Evolutionary conservation across 768 basidiomycete genomes (phyloP), one percentile per base, ranked within the genome.

Genomic region (Collybia sordida): DNA sequence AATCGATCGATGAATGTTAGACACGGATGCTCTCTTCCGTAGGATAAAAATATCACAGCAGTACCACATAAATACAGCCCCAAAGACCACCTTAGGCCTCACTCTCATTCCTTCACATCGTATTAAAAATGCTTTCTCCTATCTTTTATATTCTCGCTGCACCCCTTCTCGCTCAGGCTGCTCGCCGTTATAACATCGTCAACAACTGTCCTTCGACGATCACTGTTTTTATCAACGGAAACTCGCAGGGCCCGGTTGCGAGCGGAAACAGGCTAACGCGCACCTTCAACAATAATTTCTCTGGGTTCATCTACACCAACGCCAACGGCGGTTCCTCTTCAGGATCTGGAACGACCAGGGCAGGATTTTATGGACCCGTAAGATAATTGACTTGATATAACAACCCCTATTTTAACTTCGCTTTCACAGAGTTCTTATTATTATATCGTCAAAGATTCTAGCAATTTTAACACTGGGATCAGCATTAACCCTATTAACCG

Each of bases 151-250:
- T 31, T 12, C 31, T 31, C 31, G 31, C 31, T 11, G 31, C 31
- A 11, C 31, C 31, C 14, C 31, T 31, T 14, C 31, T 31, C 31
- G 31, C 11, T 31, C 36, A 38, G n/a, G 45, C 45, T 17, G 27
- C n/a, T 3, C 52, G 47, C 23, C 21, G 45, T 11, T 60, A 59
- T 37, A 51, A 45, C 44, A 57, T 64, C 41, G 43, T 61, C 47
- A 66, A 66, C 49, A 63, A 61, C 43, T 66, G 63, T 38, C 62
- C 63, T 6, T 47, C 59, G 31, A 19, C 48, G 19, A 53, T 60
- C 37, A 59, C 50, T 19, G 49, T 63, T 6, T 62, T 50, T 41
- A 62, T 64, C 53, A 64, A 62, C 38, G 65, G 65, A 1, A 42
- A 55, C 6, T 40, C 37, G 4, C 51, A 59, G 28, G 60, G 59